Percentiles rank a stretch among this genome's conserved stretches.
These are phyloP conservation scores for Boletus fagicola DNA, from an alignment of 768 basidiomycete species.

Conservation along the genomic window DNA sequence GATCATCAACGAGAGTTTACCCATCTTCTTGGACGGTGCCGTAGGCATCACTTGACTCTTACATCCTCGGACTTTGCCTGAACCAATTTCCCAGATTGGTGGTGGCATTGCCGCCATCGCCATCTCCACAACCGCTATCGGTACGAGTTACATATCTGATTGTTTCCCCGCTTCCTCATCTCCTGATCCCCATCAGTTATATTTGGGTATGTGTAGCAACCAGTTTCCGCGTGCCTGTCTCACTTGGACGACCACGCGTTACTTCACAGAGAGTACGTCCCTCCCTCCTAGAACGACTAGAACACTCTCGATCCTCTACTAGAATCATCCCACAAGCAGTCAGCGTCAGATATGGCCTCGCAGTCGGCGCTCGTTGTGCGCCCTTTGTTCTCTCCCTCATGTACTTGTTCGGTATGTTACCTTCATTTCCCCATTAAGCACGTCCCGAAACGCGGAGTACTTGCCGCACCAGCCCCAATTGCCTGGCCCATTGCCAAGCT, in stretches of 20 bases:
- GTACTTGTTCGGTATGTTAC: slow-evolving; percentile 49
- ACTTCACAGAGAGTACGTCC: slow-evolving; percentile 38
- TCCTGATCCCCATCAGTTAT: slow-evolving; percentile 50
- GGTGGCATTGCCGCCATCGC: slow-evolving; percentile 75
- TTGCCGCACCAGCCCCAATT: slow-evolving; percentile 55
- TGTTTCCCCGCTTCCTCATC: neutral
- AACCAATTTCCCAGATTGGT: slow-evolving; percentile 39
- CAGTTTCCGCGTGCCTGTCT: neutral
- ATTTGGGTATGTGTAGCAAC: slow-evolving; percentile 59
- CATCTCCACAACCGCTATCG: slow-evolving; percentile 63
- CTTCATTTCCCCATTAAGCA: neutral
- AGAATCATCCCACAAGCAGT: slow-evolving; percentile 74
- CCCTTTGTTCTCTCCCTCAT: slow-evolving; percentile 73
- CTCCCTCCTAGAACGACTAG: neutral
- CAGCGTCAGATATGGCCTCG: slow-evolving; percentile 73
- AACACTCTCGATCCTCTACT: neutral
- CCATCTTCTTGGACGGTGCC: slow-evolving; percentile 78
- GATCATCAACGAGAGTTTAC: slow-evolving; percentile 82
- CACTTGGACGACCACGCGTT: neutral
- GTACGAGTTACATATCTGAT: slow-evolving; percentile 35
- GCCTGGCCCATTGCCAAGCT: slow-evolving; percentile 71
- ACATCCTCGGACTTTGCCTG: slow-evolving; percentile 53
- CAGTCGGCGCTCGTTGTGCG: slow-evolving; percentile 75
- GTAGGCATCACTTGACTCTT: slow-evolving; percentile 44
- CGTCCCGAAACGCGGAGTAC: too few species aligned